Evolutionary conservation across 371 early-diverging fungal genomes (phyloP).

Genomic region (Haplosporangium sp.): DNA sequence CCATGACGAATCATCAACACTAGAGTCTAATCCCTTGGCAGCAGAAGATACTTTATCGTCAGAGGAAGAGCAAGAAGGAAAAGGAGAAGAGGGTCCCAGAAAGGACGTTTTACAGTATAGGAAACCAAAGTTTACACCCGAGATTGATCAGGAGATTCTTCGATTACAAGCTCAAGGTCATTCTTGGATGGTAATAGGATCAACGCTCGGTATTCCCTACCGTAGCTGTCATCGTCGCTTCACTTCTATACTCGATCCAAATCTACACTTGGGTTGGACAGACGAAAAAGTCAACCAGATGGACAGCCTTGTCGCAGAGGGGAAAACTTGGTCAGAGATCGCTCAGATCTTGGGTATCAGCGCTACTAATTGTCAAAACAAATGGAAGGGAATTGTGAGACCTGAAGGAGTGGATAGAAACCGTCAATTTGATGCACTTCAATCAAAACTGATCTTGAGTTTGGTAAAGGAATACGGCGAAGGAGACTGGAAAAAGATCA

Average conservation of each 20-base stretch:
- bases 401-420: slow-evolving; percentile 24
- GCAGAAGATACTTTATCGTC: not conserved
- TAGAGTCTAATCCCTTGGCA: not conserved
- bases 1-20: not conserved
- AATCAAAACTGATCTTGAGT: slow-evolving; percentile 32
- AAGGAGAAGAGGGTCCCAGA: no score
- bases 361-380: slow-evolving; percentile 19
- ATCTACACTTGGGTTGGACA: slow-evolving; percentile 17
- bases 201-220: slow-evolving; percentile 24
- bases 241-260: slow-evolving; percentile 16
- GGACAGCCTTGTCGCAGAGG: slow-evolving; percentile 27
- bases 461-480: slow-evolving; percentile 37
- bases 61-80: not conserved
- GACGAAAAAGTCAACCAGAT: slow-evolving; percentile 3
- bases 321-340: slow-evolving; percentile 41
- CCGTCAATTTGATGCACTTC: slow-evolving; percentile 38
- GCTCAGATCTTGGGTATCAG: slow-evolving; percentile 2
- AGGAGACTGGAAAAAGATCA: slow-evolving; percentile 37
- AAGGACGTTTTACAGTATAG: not conserved
- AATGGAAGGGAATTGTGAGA: slow-evolving; percentile 21
- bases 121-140: slow-evolving; percentile 37
- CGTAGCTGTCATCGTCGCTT: slow-evolving; percentile 48
- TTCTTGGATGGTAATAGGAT: slow-evolving; percentile 40
- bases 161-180: slow-evolving; percentile 12
- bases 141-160: slow-evolving; percentile 34